Percentiles rank a stretch among this genome's conserved stretches.
These are phyloP conservation scores for Xanthoconium stramineum DNA, from an alignment of 768 basidiomycete genomes.

Conservation along the genomic window DNA sequence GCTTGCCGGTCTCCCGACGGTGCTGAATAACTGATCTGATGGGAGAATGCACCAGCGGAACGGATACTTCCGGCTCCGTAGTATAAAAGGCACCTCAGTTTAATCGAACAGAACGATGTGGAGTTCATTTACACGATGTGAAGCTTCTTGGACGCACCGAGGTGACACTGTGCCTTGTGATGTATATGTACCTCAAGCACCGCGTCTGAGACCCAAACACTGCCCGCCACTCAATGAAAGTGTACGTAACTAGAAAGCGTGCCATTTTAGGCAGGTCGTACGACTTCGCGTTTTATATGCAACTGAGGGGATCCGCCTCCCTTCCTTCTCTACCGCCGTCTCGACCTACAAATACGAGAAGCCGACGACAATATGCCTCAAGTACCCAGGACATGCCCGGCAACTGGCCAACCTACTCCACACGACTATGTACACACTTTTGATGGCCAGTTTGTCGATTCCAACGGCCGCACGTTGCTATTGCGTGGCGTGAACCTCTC, in stretches of 20 bases:
- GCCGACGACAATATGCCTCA: slow-evolving; percentile 20
- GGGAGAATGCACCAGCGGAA: not conserved
- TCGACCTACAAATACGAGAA: not conserved
- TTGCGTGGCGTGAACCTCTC: slow-evolving; percentile 95
- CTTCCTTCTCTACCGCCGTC: not conserved
- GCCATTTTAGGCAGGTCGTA: slow-evolving; percentile 21
- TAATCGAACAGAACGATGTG: not conserved
- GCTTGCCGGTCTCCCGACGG: slow-evolving; percentile 54
- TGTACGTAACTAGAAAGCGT: not conserved
- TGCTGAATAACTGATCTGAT: slow-evolving; percentile 24
- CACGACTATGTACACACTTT: slow-evolving; percentile 58
- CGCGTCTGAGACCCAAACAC: not conserved
- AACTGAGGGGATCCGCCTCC: not conserved
- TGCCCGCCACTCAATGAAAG: not conserved
- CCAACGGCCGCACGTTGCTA: slow-evolving; percentile 69
- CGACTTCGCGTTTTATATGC: slow-evolving; percentile 6
- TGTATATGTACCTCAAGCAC: not conserved
- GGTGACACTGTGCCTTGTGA: not conserved
- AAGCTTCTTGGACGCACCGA: not conserved
- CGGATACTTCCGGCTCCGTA: not conserved
- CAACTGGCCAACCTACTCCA: slow-evolving; percentile 14
- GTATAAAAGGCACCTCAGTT: not conserved
- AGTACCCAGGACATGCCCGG: slow-evolving; percentile 16
- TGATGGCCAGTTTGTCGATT: slow-evolving; percentile 69
- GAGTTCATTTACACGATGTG: not conserved